These are phyloP conservation scores for Penicillium sumatraense DNA, from an alignment of 2,329 filamentous ascomycete genomes.

Conservation along the genomic window DNA sequence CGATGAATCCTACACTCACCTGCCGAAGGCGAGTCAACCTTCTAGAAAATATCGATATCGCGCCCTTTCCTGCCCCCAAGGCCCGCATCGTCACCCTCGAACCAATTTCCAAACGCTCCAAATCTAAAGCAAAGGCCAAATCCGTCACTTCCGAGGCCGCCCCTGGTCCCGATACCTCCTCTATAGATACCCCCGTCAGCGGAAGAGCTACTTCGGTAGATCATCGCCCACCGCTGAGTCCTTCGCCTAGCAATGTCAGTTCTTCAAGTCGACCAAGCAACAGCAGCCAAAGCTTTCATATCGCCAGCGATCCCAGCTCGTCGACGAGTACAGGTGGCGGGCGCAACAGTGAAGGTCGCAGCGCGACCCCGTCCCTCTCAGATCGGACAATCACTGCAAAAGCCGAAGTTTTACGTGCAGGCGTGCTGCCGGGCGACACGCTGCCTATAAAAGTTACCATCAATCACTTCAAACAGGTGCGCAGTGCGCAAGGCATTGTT, in stretches of 20 bases:
- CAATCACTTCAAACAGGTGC: slow-evolving; percentile 85
- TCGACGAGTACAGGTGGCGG: slow-evolving; percentile 39
- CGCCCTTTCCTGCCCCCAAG: slow-evolving; percentile 72
- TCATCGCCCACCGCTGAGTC: slow-evolving; percentile 49
- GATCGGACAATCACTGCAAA: slow-evolving; percentile 85
- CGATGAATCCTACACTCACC: slow-evolving; percentile 77
- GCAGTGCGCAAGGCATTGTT: slow-evolving; percentile 90
- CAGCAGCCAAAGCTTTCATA: slow-evolving; percentile 64
- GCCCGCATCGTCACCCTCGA: slow-evolving; percentile 85
- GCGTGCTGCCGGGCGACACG: slow-evolving; percentile 82
- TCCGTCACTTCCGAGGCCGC: slow-evolving; percentile 44
- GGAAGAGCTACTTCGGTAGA: slow-evolving; percentile 35
- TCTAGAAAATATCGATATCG: slow-evolving; percentile 83
- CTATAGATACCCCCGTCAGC: slow-evolving; percentile 51
- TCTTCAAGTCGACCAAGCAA: slow-evolving; percentile 71
- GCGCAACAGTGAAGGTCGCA: slow-evolving; percentile 54
- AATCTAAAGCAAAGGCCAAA: slow-evolving; percentile 60
- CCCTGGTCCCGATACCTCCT: slow-evolving; percentile 48
- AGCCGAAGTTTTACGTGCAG: slow-evolving; percentile 79
- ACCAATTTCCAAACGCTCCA: slow-evolving; percentile 74
- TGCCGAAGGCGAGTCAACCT: slow-evolving; percentile 82
- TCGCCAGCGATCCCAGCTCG: slow-evolving; percentile 50
- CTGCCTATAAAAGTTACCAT: slow-evolving; percentile 80
- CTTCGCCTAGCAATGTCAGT: slow-evolving; percentile 69
- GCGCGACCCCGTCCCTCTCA: slow-evolving; percentile 58